Evolutionary conservation across 371 early-diverging fungal species (phyloP).

Genomic region (Choanephora cucurbitarum): DNA sequence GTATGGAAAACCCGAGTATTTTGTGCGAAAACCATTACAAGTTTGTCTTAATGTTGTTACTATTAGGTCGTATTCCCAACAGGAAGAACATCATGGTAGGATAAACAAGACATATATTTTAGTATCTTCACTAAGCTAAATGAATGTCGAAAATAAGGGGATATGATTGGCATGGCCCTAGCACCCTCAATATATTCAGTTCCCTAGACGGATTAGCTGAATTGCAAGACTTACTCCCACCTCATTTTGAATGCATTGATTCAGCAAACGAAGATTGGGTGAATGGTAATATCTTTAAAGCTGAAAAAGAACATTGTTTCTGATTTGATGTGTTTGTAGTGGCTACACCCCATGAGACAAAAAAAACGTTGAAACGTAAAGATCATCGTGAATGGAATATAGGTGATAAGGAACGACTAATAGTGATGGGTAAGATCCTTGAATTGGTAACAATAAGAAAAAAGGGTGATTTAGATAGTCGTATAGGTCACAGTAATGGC

Average conservation of each 20-base stretch:
- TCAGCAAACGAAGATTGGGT: conserved; percentile 20
- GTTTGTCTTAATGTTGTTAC: neutral
- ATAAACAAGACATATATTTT: neutral
- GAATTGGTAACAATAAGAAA: neutral
- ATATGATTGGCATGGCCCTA: conserved; percentile 61
- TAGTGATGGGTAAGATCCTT: conserved; percentile 25
- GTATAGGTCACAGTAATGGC: conserved; percentile 71
- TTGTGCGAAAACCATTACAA: neutral
- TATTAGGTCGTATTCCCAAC: conserved; percentile 59
- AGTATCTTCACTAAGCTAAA: neutral
- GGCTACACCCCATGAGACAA: conserved; percentile 14
- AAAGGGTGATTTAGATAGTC: neutral
- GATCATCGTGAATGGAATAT: conserved; percentile 21
- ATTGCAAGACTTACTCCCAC: conserved; percentile 14
- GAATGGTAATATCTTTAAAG: conserved; percentile 8
- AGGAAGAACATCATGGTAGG: conserved; percentile 71
- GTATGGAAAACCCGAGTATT: conserved; percentile 13
- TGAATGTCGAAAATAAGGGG: conserved; percentile 34
- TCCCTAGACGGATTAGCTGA: conserved; percentile 33
- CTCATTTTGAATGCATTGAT: conserved; percentile 22
- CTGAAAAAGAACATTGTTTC: no score
- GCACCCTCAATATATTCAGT: conserved; percentile 40
- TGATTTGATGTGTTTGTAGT: conserved; percentile 2
- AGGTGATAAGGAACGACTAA: conserved; percentile 17
- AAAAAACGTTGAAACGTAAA: conserved; percentile 8